Evolutionary conservation across 139 green algal species (phyloP).

Genomic region (Chlorella sp.): DNA sequence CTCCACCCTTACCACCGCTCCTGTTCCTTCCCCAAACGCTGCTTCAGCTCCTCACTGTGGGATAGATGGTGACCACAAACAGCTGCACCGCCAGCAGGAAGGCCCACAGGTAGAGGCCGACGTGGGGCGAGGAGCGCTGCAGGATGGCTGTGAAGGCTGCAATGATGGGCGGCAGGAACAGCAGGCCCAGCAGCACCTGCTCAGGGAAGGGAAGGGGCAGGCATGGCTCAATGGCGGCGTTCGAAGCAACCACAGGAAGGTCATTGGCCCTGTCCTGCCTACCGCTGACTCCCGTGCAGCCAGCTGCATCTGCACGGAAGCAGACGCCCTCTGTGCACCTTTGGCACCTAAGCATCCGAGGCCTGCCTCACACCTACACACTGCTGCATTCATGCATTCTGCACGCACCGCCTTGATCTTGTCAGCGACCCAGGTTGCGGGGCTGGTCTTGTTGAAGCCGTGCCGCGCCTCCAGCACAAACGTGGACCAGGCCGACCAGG

Average conservation of each 20-base stretch:
- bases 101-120: slow-evolving; percentile 85
- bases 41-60: slow-evolving; percentile 4
- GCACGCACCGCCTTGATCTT: slow-evolving; percentile 60
- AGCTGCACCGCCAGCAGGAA: slow-evolving; percentile 81
- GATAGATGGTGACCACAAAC: slow-evolving; percentile 81
- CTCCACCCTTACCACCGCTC: too few relatives aligned
- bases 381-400: background rate
- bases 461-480: slow-evolving; percentile 85
- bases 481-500: slow-evolving; percentile 80
- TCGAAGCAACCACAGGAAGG: too few relatives aligned
- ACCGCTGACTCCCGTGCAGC: too few relatives aligned
- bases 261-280: too few relatives aligned
- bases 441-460: slow-evolving; percentile 93
- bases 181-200: slow-evolving; percentile 57
- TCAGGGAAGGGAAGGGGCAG: too few relatives aligned
- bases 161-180: slow-evolving; percentile 80
- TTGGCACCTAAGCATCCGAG: too few relatives aligned
- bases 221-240: too few relatives aligned
- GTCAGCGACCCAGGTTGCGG: slow-evolving; percentile 75
- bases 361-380: background rate
- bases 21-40: too few relatives aligned
- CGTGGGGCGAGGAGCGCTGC: slow-evolving; percentile 54
- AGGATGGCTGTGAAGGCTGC: slow-evolving; percentile 75
- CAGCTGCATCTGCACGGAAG: too few relatives aligned
- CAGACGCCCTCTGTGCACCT: too few relatives aligned